Base-by-base conservation (phyloP, 768 basidiomycete genomes). In the Arthromyces matolae region DNA sequence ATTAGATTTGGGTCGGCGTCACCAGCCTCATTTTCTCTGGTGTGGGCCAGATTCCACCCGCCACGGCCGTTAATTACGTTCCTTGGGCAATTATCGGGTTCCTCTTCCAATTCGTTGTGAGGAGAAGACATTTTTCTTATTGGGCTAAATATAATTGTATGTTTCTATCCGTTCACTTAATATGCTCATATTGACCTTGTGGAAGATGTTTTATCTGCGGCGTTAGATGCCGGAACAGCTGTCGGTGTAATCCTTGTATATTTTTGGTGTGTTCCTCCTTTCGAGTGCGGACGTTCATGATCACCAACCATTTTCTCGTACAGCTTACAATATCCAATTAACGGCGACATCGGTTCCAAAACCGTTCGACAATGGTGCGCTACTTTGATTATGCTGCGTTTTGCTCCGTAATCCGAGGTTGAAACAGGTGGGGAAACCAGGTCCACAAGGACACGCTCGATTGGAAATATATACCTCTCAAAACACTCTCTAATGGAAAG, bases 61-160 rank as follows among this genome's bases (percentile, higher is more conserved):
- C 89, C 10, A 88, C 83, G 0, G 86, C 89, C 3, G 75, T 92
- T 56, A 94, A 95, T 64, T 94, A 85, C 59, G 75, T 91, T 3
- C 83, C 85, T 2, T 92, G 86, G 85, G 79, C 84, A 61, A 68
- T 81, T 42, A 71, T 84, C 23, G 81, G 83, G 14, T 91, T 90
- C 60, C 66, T 89, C 22, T 92, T 93, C 68, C 89, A 88, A 55
- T 86, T 74, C 58, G 56, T 83, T n/a, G 72, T 86, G 29, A 73
- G 86, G 52, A 69, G 81, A 64, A 76, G 76, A 51, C 71, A 82
- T 59, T 88, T 88, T 60, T 66, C 77, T 5, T 86, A 80, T 68
- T 87, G 84, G 86, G 78, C 84, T 16, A 87, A 88, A 63, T 86
- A 86, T 64, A 87, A 87, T 54, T 87, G 85, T 86, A 51, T 54